A percentile compares a stretch with the other conserved stretches of the same genome.
Conservation (phyloP, 495 filamentous ascomycete species). For the Pseudoneurospora amorphoporcata region DNA sequence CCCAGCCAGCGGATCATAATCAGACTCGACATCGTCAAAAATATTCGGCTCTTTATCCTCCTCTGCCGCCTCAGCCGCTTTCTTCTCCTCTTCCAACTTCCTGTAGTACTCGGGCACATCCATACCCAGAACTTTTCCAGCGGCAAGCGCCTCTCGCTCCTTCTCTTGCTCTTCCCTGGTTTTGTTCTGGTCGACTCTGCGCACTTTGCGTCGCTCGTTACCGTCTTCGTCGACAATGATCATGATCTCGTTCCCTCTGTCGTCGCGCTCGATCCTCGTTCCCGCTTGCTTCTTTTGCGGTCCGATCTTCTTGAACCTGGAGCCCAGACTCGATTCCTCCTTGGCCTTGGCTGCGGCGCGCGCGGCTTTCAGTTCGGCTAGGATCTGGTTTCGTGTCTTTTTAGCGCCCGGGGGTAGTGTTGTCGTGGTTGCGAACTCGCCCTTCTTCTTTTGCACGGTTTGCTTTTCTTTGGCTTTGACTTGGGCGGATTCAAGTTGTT, state of each 20-base stretch:
- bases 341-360: constrained; percentile 51
- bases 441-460: constrained; percentile 62
- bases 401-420: constrained; percentile 51
- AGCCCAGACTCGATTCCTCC: constrained; percentile 49
- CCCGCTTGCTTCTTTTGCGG: constrained; percentile 43
- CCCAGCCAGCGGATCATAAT: constrained; percentile 80
- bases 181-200: constrained; percentile 33
- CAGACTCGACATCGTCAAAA: constrained; percentile 75
- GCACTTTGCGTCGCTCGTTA: constrained; percentile 76
- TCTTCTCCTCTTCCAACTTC: constrained; percentile 22
- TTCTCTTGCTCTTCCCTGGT: constrained; percentile 24
- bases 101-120: constrained; percentile 57
- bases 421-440: constrained; percentile 58
- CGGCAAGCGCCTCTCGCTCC: constrained; percentile 45
- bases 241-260: constrained; percentile 69
- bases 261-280: constrained; percentile 65
- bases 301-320: constrained; percentile 75
- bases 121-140: constrained; percentile 67
- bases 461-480: constrained; percentile 45
- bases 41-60: constrained; percentile 61
- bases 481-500: constrained; percentile 57
- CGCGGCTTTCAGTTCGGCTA: constrained; percentile 69
- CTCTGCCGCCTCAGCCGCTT: constrained; percentile 35
- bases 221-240: constrained; percentile 81
- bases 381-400: constrained; percentile 69